Base-by-base conservation (phyloP, 2,329 filamentous ascomycete species). In the Pseudopithomyces chartarum region DNA sequence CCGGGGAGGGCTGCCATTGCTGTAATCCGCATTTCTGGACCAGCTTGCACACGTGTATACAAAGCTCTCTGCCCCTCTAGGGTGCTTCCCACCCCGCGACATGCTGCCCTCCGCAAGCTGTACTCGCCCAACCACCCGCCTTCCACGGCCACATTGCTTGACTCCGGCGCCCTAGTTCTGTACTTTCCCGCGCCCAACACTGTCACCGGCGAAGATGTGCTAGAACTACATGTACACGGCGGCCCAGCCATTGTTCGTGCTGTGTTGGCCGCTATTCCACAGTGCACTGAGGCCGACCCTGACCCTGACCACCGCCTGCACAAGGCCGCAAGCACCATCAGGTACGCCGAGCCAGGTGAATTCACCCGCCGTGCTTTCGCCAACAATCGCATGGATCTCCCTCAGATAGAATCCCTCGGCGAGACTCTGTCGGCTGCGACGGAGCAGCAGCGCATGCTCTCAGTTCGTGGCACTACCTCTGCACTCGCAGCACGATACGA, bases 211-310 rank as follows among this genome's bases (percentile, higher is more conserved):
- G 93, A 98, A 73, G 92, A 97, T 70, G 82, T 98, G 1, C 83
- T 99, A 1, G 95, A 99, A 73, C 78, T 99, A 5, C 95, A 99
- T 68, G 85, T 97, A n/a, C 95, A 99, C 69, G 95, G 95, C 26
- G 94, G 95, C 0, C 84, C 88, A 2, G 95, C 95, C 2, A 92
- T 95, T 6, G 89, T 97, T 43, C 92, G 90, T 69, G 91, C 94
- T 1, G 90, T 97, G 0, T 81, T 99, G 2, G 79, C 85, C 22
- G 92, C 92, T 4, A 90, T 99, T 55, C 84, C 90, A 0, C 76
- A 77, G 42, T 86, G 83, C 63, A 59, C 57, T 0, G 65, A 47
- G 32, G 36, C 48, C 45, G 32, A 32, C 19, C 40, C 57, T 0
- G 65, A 47, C 32, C 38, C 48, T 46, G 32, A 32, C 19, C 40